A percentile compares a stretch with the other conserved stretches of the same genome.
Conservation (phyloP, 768 basidiomycete species). For the Phlebiopsis gigantea region DNA sequence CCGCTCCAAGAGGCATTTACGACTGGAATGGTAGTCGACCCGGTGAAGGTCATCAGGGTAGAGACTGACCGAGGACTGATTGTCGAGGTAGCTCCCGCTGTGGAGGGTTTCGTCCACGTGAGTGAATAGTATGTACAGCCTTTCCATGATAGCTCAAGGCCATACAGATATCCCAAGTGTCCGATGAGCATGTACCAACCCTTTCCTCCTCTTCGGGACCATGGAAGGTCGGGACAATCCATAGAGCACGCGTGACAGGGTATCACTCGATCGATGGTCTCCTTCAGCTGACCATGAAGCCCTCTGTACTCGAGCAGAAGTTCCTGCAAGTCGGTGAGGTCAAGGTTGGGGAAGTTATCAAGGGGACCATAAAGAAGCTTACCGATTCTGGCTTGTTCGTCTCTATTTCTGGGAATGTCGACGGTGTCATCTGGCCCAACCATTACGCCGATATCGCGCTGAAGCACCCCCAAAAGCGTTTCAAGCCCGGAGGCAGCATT, state of each 20-base stretch:
- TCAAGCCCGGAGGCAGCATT: conserved; percentile 76
- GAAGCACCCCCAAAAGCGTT: conserved; percentile 89
- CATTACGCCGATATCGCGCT: conserved; percentile 95
- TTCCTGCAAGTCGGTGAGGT: conserved; percentile 83
- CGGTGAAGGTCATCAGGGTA: conserved; percentile 66
- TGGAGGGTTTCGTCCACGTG: conserved; percentile 87
- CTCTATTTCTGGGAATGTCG: conserved; percentile 79
- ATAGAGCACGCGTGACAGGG: conserved; percentile 84
- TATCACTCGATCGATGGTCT: conserved; percentile 83
- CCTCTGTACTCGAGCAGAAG: conserved; percentile 77
- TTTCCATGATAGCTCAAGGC: conserved; percentile 11
- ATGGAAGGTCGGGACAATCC: conserved; percentile 76
- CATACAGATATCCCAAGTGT: conserved; percentile 83
- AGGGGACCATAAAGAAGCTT: conserved; percentile 83
- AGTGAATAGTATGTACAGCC: conserved; percentile 25
- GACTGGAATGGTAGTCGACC: conserved; percentile 66
- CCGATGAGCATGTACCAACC: conserved; percentile 86
- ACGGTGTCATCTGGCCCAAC: conserved; percentile 90
- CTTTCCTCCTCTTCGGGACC: conserved; percentile 65
- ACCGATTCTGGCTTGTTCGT: conserved; percentile 81
- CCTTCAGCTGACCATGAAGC: conserved; percentile 81
- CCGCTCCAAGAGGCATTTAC: conserved; percentile 56
- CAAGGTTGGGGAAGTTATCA: conserved; percentile 79
- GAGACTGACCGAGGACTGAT: conserved; percentile 82
- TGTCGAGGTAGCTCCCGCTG: conserved; percentile 54